Conservation (phyloP, 306 rosid species). For the Oemleria cerasiformis region DNA sequence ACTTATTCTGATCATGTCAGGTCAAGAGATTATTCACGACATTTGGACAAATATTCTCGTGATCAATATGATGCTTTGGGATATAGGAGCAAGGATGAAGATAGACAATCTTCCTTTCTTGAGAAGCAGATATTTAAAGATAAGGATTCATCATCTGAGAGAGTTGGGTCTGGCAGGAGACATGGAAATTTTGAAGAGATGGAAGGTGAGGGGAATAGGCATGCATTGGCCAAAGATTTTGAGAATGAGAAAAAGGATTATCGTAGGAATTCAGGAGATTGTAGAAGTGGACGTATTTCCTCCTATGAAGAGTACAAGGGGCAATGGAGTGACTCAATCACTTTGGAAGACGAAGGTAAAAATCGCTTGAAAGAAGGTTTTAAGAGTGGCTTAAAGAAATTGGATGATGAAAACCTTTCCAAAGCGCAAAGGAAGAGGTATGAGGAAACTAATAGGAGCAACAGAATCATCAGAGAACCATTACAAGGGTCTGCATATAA, state of each 20-base stretch:
- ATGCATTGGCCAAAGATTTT: conserved; percentile 44
- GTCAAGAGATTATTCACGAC: conserved; percentile 48
- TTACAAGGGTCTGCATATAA: conserved; percentile 34
- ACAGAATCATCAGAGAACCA: conserved; percentile 36
- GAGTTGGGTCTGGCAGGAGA: conserved; percentile 57
- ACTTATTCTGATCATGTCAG: conserved; percentile 37
- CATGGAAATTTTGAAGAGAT: conserved; percentile 41
- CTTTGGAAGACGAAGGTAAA: conserved; percentile 40
- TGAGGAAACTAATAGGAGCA: conserved; percentile 40
- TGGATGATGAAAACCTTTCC: conserved; percentile 39
- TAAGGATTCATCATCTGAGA: conserved; percentile 49
- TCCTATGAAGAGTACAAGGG: conserved; percentile 51
- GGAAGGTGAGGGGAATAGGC: conserved; percentile 44
- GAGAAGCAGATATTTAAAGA: conserved; percentile 43
- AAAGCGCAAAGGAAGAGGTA: conserved; percentile 44
- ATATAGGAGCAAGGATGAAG: conserved; percentile 55
- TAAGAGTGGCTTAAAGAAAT: conserved; percentile 47
- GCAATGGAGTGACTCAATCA: conserved; percentile 38
- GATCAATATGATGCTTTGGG: conserved; percentile 62
- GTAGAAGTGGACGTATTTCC: conserved; percentile 44
- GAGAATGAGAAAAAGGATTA: conserved; percentile 61
- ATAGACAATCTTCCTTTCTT: conserved; percentile 8
- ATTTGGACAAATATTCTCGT: conserved; percentile 48
- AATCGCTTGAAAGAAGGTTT: conserved; percentile 42
- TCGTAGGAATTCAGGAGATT: conserved; percentile 53